Evolutionary conservation across 306 rosid genomes (phyloP), one percentile per base, ranked within the genome.

Genomic region (Fragaria iinumae): DNA sequence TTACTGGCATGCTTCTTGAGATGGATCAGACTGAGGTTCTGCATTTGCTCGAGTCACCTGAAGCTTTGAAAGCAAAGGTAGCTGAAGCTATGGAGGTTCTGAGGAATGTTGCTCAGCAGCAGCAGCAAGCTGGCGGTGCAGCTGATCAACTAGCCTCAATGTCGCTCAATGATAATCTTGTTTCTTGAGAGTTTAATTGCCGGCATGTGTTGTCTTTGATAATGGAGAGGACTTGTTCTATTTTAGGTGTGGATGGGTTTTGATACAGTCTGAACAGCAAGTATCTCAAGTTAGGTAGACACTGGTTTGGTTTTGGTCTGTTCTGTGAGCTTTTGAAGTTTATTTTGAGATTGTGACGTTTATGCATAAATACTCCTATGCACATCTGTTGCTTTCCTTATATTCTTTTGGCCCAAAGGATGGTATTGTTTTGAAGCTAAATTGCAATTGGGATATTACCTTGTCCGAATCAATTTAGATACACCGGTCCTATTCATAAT

Each of bases 1-100:
- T 96, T 36, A 96, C 99, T 1, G 99, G 99, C 73, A 96, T 96
- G 99, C 99, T 96, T 74, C 84, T 96, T 81, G 99, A 96, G 90
- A 96, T 96, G 99, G 99, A 96, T 84, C 99, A 96, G 81, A 85
- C 99, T 50, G 99, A 96, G 84, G 99, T 96, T 74, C 75, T 96
- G 82, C 99, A 96, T 84, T 83, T 96, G 87, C 99, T 96, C 0
- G 99, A 96, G 88, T 96, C 99, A 12, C 99, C 99, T 1, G 99
- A 96, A 52, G 99, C 99, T 76, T 86, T 96, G 87, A 92, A 91
- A 67, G 92, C 96, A 0, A 96, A 96, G 91, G 99, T 96, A 41
- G 97, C 98, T 0, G 99, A 96, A 86, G 99, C 99, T 11, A 91
- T 96, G 89, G 98, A 96, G 8, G 99, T 96, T 59, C 90, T 96